A percentile compares a stretch with the other conserved stretches of the same genome.
phyloP scores from a whole-genome alignment of 1,284 basidiomycete species.

The Rhodotorula sp. region DNA sequence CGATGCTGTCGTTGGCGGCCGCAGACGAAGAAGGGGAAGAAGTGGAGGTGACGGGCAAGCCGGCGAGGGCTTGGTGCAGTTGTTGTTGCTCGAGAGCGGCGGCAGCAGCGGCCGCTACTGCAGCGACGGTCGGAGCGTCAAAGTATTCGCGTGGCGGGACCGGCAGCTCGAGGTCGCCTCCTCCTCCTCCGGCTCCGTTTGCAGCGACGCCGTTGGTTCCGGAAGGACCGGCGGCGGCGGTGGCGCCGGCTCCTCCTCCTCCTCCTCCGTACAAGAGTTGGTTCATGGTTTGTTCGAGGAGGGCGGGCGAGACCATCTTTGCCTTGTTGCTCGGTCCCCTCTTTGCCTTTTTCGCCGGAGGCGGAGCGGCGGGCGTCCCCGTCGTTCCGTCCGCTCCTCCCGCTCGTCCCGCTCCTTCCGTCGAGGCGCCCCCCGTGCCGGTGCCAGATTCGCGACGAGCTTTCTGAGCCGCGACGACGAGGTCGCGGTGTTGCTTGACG shows the following conservation, averaged over 20 bases:
- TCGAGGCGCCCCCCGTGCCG: neutral
- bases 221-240: neutral
- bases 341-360: neutral
- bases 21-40: no score
- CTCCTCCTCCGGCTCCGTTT: neutral
- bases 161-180: neutral
- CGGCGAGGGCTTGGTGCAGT: neutral
- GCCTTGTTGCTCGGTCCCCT: neutral
- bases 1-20: no score
- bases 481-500: conserved; percentile 11
- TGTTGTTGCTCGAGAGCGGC: neutral
- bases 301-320: no score
- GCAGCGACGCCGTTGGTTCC: neutral
- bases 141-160: neutral
- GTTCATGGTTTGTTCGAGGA: neutral
- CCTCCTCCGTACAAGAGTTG: no score
- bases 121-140: neutral
- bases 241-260: neutral
- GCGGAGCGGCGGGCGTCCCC: neutral
- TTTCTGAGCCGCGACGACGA: conserved; percentile 2
- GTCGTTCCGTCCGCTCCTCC: neutral
- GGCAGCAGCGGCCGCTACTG: neutral
- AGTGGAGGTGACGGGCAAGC: neutral
- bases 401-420: neutral
- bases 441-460: neutral